These are phyloP conservation scores for Physcomitrium patens DNA, from an alignment of 225 moss, liverwort and hornwort genomes.

Conservation along the genomic window DNA sequence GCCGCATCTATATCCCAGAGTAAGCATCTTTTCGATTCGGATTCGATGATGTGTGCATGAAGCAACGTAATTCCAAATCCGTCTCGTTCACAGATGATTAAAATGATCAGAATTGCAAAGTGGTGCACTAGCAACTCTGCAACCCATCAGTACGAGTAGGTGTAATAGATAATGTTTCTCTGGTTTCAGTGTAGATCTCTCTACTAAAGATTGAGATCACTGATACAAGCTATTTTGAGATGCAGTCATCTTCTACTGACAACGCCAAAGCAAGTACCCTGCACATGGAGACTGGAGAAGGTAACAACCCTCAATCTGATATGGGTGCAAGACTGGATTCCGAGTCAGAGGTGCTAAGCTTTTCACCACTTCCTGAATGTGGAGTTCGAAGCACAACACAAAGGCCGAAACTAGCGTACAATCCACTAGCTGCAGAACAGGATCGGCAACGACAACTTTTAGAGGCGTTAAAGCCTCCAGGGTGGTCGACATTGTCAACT, in stretches of 20 bases:
- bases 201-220: conserved; percentile 17
- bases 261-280: conserved; percentile 29
- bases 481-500: conserved; percentile 40
- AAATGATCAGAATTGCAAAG: not conserved
- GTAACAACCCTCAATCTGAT: conserved; percentile 27
- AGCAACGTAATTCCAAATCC: conserved; percentile 5
- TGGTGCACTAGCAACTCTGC: not conserved
- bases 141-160: not conserved
- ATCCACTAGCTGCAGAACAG: conserved; percentile 62
- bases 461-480: conserved; percentile 44
- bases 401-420: conserved; percentile 54
- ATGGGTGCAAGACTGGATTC: conserved; percentile 38
- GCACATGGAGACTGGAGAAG: conserved; percentile 40
- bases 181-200: conserved; percentile 6
- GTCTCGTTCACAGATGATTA: not conserved
- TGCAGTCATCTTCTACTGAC: conserved; percentile 46
- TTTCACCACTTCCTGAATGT: conserved; percentile 33
- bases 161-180: not conserved
- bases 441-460: conserved; percentile 50
- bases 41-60: conserved; percentile 11
- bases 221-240: conserved; percentile 30
- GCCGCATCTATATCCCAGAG: conserved; percentile 69
- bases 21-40: conserved; percentile 19
- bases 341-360: conserved; percentile 32
- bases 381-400: conserved; percentile 27